Evolutionary conservation across 2,329 filamentous ascomycete species (phyloP).

Genomic region (Colletotrichum trifolii): DNA sequence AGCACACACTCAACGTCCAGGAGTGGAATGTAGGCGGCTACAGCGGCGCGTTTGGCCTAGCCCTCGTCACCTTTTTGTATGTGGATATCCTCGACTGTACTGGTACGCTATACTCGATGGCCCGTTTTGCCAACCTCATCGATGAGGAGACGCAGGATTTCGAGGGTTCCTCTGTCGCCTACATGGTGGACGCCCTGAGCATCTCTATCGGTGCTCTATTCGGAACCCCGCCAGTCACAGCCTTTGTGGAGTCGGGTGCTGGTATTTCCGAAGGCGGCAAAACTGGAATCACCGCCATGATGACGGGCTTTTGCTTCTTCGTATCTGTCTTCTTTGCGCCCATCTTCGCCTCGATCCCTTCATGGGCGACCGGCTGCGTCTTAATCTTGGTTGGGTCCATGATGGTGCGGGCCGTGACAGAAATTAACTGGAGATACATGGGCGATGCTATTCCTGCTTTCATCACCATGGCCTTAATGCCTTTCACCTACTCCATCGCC

Average conservation of each 20-base stretch:
- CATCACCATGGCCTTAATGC: conserved; percentile 86
- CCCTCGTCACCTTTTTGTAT: conserved; percentile 89
- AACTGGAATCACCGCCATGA: conserved; percentile 85
- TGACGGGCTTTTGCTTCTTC: conserved; percentile 85
- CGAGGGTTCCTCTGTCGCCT: conserved; percentile 84
- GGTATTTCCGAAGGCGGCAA: conserved; percentile 89
- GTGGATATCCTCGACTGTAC: conserved; percentile 91
- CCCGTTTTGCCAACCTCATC: conserved; percentile 82
- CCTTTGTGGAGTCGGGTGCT: conserved; percentile 89
- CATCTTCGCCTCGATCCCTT: conserved; percentile 89
- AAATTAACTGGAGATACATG: conserved; percentile 91
- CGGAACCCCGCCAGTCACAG: conserved; percentile 83
- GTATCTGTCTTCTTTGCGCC: conserved; percentile 90
- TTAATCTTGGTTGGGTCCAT: conserved; percentile 87
- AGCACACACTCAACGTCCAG: conserved; percentile 75
- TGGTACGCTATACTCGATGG: conserved; percentile 90
- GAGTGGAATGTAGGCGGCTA: conserved; percentile 77
- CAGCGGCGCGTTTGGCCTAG: conserved; percentile 81
- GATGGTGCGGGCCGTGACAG: conserved; percentile 81
- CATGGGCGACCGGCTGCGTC: conserved; percentile 91
- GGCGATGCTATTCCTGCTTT: conserved; percentile 88
- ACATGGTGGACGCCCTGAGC: conserved; percentile 81
- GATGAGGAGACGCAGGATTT: conserved; percentile 88
- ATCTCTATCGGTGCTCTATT: conserved; percentile 85
- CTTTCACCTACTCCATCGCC: conserved; percentile 89